phyloP scores from a whole-genome alignment of 306 rosid species.

The Citrullus mucosospermus region DNA sequence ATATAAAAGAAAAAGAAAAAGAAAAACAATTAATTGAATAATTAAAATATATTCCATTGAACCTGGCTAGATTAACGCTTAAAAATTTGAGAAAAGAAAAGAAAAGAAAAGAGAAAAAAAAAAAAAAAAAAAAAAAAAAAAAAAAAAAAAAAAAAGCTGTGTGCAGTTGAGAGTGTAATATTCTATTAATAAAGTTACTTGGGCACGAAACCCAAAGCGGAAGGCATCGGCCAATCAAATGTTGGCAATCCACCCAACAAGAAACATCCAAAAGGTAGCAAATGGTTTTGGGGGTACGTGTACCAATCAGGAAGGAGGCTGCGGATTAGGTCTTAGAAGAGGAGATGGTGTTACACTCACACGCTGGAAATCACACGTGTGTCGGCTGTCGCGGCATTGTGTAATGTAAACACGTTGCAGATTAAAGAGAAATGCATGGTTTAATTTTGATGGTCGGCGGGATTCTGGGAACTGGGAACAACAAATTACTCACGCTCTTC shows the following conservation, averaged over 20 bases:
- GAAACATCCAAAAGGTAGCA: conserved; percentile 23
- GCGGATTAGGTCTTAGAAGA: not conserved
- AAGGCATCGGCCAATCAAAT: not conserved
- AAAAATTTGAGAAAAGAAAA: not conserved
- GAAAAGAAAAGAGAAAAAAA: too few relatives aligned
- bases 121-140: too few relatives aligned
- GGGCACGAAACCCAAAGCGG: not conserved
- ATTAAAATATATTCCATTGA: not conserved
- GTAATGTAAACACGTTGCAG: not conserved
- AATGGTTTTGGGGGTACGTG: not conserved
- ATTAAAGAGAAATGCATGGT: not conserved
- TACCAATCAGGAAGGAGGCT: not conserved
- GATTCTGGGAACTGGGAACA: not conserved
- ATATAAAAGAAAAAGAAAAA: too few relatives aligned
- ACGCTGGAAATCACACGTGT: not conserved
- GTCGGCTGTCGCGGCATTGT: not conserved
- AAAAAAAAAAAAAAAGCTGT: too few relatives aligned
- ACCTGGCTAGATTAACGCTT: not conserved
- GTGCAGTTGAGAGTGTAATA: too few relatives aligned
- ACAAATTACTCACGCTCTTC: not conserved
- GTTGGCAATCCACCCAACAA: conserved; percentile 26
- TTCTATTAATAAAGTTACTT: too few relatives aligned
- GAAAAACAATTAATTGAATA: not conserved
- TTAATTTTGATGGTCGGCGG: not conserved
- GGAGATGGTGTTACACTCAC: not conserved